These are phyloP conservation scores for Exophiala mesophila DNA, from an alignment of 2,329 filamentous ascomycete genomes.

Conservation along the genomic window DNA sequence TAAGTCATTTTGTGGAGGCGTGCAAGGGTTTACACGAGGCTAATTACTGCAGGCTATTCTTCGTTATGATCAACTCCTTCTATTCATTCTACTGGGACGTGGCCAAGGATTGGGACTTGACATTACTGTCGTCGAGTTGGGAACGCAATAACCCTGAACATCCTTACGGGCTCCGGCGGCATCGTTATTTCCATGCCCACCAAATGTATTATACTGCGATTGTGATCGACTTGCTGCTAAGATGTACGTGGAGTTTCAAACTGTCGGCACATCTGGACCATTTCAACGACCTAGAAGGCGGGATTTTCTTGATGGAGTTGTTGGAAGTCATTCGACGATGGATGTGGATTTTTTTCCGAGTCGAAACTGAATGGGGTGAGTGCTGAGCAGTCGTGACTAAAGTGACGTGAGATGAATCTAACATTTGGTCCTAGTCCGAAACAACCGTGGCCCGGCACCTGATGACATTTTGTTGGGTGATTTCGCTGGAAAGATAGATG, in stretches of 20 bases:
- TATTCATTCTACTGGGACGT: conserved; percentile 99
- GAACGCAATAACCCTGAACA: conserved; percentile 60
- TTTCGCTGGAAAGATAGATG: conserved; percentile 61
- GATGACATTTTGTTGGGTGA: conserved; percentile 74
- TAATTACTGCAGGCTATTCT: conserved; percentile 56
- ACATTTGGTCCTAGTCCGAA: conserved; percentile 41
- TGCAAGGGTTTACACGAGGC: not conserved
- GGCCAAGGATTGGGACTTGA: conserved; percentile 92
- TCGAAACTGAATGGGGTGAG: conserved; percentile 83
- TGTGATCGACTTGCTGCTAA: conserved; percentile 68
- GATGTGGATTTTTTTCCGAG: conserved; percentile 95
- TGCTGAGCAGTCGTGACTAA: not conserved
- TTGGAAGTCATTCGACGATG: conserved; percentile 83
- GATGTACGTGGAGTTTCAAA: conserved; percentile 89
- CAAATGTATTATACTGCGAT: conserved; percentile 80
- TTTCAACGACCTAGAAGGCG: conserved; percentile 79
- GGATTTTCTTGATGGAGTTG: conserved; percentile 81
- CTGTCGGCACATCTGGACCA: conserved; percentile 76
- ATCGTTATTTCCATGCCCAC: conserved; percentile 66
- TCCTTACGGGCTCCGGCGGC: conserved; percentile 70
- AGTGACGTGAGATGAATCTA: conserved; percentile 22
- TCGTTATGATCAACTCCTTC: conserved; percentile 74
- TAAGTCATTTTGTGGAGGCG: conserved; percentile 30
- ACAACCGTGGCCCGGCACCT: conserved; percentile 50
- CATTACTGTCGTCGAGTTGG: conserved; percentile 61